These are phyloP conservation scores for Sporothrix inflata DNA, from an alignment of 2,329 filamentous ascomycete species.

Conservation along the genomic window DNA sequence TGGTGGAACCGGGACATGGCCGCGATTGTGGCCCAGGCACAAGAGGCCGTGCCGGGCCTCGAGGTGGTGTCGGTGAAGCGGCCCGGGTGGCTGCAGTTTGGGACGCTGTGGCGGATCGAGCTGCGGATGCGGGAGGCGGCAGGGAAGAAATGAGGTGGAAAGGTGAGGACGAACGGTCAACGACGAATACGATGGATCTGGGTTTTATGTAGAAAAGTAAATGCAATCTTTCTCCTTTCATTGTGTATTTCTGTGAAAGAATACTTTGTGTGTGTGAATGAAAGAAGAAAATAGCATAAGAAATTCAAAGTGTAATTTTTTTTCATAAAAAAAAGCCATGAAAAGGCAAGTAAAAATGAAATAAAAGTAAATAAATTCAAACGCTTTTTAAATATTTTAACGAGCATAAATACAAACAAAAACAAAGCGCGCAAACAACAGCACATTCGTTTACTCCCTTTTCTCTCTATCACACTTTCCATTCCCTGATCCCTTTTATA, in stretches of 20 bases:
- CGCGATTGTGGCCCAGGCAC: constrained; percentile 56
- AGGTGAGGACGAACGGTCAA: no score
- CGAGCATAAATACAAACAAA: not conserved
- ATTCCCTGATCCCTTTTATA: not conserved
- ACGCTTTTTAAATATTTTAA: not conserved
- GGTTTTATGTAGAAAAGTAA: no score
- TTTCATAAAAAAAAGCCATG: not conserved
- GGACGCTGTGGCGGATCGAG: constrained; percentile 63
- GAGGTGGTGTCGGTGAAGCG: constrained; percentile 59
- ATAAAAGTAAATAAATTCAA: not conserved
- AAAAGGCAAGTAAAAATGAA: not conserved
- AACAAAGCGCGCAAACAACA: not conserved
- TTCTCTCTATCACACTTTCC: not conserved
- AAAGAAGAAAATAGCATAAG: no score
- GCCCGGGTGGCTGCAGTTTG: constrained; percentile 57
- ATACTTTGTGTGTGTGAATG: no score
- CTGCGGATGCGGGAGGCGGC: constrained; percentile 47
- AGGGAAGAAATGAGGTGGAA: constrained; percentile 10
- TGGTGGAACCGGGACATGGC: constrained; percentile 71
- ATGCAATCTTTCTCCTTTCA: no score
- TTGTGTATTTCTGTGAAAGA: no score
- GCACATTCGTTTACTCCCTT: no score
- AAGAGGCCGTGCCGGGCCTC: constrained; percentile 53
- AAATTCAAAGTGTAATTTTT: no score
- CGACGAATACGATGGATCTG: no score